Evolutionary conservation across 768 basidiomycete species (phyloP).

Genomic region (Gyrodon lividus): DNA sequence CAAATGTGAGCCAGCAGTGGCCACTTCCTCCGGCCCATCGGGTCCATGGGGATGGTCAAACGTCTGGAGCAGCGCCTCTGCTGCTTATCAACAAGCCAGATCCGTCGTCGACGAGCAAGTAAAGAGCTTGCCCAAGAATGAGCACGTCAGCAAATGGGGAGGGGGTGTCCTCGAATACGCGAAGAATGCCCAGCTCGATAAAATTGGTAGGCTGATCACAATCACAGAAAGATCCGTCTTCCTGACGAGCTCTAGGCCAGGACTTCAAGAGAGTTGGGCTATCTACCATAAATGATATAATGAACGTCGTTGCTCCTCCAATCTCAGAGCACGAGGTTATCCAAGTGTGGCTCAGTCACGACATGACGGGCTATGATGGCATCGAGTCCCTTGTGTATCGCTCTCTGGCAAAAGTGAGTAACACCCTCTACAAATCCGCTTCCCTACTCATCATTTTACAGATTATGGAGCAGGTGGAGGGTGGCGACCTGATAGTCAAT

Average conservation of each 20-base stretch:
- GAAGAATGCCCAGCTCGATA: conserved; percentile 86
- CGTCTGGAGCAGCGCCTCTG: conserved; percentile 86
- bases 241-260: conserved; percentile 53
- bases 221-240: background rate
- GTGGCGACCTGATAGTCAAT: conserved; percentile 88
- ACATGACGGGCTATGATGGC: conserved; percentile 96
- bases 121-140: conserved; percentile 80
- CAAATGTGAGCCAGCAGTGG: conserved; percentile 18
- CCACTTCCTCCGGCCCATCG: conserved; percentile 11
- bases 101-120: conserved; percentile 92
- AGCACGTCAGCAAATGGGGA: conserved; percentile 86
- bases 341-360: conserved; percentile 92
- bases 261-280: conserved; percentile 88
- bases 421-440: background rate
- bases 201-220: conserved; percentile 58
- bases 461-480: conserved; percentile 95
- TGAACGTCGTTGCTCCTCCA: conserved; percentile 96
- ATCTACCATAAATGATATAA: conserved; percentile 85
- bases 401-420: conserved; percentile 71
- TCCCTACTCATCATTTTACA: conserved; percentile 27
- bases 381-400: conserved; percentile 93
- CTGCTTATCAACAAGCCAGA: conserved; percentile 84
- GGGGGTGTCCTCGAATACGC: conserved; percentile 86
- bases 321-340: conserved; percentile 99
- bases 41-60: conserved; percentile 79